These are phyloP conservation scores for Abelmoschus esculentus DNA, from an alignment of 345 rosid species.

Conservation along the genomic window DNA sequence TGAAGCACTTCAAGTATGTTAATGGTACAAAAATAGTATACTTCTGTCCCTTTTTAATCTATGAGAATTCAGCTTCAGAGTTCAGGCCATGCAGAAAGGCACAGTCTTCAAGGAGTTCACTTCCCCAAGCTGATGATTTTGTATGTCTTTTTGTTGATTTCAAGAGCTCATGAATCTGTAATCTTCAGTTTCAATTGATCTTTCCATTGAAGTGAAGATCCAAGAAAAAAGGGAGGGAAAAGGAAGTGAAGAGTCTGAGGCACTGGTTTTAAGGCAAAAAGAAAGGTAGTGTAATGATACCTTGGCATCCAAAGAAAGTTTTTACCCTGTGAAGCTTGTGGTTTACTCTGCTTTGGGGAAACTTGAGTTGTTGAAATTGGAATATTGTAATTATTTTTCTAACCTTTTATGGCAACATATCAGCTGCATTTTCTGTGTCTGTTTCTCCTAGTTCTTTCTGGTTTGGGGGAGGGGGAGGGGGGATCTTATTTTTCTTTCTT, in stretches of 20 bases:
- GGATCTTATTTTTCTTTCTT: constrained; percentile 19
- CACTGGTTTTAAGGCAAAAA: constrained; percentile 21
- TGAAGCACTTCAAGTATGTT: background rate
- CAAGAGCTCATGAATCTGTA: constrained; percentile 4
- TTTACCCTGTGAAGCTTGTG: constrained; percentile 16
- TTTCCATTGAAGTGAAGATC: constrained; percentile 35
- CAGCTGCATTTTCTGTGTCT: constrained; percentile 14
- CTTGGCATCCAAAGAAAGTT: constrained; percentile 36
- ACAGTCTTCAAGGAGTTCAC: background rate
- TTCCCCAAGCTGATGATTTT: constrained; percentile 11
- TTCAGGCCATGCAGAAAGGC: constrained; percentile 1
- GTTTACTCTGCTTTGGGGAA: constrained; percentile 23
- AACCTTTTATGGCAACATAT: constrained; percentile 1
- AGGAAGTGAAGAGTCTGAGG: constrained; percentile 20
- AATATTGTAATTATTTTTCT: constrained; percentile 5
- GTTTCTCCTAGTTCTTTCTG: constrained; percentile 23
- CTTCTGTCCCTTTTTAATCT: background rate
- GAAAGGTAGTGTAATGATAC: constrained; percentile 21
- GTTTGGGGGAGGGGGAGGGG: constrained; percentile 15
- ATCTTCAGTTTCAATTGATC: constrained; percentile 16
- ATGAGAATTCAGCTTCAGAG: background rate
- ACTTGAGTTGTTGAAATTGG: constrained; percentile 20
- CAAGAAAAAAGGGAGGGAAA: background rate
- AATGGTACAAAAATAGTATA: background rate
- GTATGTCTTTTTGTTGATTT: background rate